A percentile compares a stretch with the other conserved stretches of the same genome.
phyloP scores from a whole-genome alignment of 1,139 yeast genomes.

The Scheffersomyces cryptocercus region DNA sequence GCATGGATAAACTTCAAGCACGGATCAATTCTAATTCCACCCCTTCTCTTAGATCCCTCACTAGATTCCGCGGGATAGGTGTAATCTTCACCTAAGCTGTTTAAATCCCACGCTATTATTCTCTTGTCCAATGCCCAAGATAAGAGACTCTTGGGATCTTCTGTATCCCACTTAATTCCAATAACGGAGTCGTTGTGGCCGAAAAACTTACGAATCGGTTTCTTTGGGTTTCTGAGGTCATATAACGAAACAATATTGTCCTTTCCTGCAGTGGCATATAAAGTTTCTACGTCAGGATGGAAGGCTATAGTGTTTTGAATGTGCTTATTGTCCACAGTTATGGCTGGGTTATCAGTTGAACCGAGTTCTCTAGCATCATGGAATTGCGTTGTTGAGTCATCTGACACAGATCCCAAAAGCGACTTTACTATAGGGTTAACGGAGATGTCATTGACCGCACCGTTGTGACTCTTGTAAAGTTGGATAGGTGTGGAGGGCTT shows the following conservation, averaged over 20 bases:
- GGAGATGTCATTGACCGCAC: slow-evolving; percentile 57
- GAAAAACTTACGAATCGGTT: slow-evolving; percentile 49
- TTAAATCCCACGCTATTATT: slow-evolving; percentile 52
- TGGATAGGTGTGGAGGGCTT: slow-evolving; percentile 45
- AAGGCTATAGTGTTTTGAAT: slow-evolving; percentile 52
- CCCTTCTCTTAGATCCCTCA: slow-evolving; percentile 26
- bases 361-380: slow-evolving; percentile 61
- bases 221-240: slow-evolving; percentile 49
- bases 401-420: slow-evolving; percentile 71
- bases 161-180: slow-evolving; percentile 41
- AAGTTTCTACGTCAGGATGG: slow-evolving; percentile 44
- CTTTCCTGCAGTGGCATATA: slow-evolving; percentile 56
- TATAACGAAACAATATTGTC: slow-evolving; percentile 52
- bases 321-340: slow-evolving; percentile 44
- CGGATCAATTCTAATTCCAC: slow-evolving; percentile 52
- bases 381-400: slow-evolving; percentile 65
- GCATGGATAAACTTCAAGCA: slow-evolving; percentile 59
- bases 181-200: slow-evolving; percentile 50
- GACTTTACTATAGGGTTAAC: slow-evolving; percentile 49
- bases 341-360: slow-evolving; percentile 37
- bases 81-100: slow-evolving; percentile 46
- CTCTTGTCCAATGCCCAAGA: slow-evolving; percentile 56
- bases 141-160: slow-evolving; percentile 37
- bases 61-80: slow-evolving; percentile 30
- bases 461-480: slow-evolving; percentile 46